Conservation (phyloP, 306 rosid genomes). For the Prunus mume region DNA sequence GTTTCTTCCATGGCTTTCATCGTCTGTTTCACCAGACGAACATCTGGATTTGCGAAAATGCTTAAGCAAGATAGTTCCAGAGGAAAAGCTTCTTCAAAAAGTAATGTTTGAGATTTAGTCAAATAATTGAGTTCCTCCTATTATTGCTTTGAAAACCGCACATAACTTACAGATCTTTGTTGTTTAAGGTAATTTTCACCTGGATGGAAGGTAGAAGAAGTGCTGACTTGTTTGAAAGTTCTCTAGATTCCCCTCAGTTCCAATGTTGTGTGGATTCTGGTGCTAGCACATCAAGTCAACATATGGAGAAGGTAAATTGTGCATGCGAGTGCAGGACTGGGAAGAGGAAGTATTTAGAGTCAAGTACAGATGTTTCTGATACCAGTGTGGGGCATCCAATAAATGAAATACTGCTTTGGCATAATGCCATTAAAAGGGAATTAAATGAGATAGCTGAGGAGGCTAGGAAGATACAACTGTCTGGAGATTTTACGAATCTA, state of each 20-base stretch:
- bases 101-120: slow-evolving; percentile 39
- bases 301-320: slow-evolving; percentile 46
- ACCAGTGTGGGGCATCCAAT: slow-evolving; percentile 66
- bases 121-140: slow-evolving; percentile 20
- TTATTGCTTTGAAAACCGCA: slow-evolving; percentile 18
- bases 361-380: slow-evolving; percentile 52
- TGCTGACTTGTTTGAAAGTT: slow-evolving; percentile 30
- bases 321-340: slow-evolving; percentile 61
- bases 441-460: slow-evolving; percentile 74
- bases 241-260: slow-evolving; percentile 45
- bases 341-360: slow-evolving; percentile 74
- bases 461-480: slow-evolving; percentile 46
- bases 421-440: slow-evolving; percentile 88
- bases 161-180: slow-evolving; percentile 26
- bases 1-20: slow-evolving; percentile 95
- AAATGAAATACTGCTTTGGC: slow-evolving; percentile 95
- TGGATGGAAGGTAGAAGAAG: slow-evolving; percentile 78
- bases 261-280: slow-evolving; percentile 32
- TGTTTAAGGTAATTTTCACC: slow-evolving; percentile 80
- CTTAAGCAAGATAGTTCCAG: slow-evolving; percentile 79
- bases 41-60: slow-evolving; percentile 65
- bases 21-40: slow-evolving; percentile 84
- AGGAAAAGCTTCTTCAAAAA: slow-evolving; percentile 95
- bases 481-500: slow-evolving; percentile 77
- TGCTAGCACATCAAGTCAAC: slow-evolving; percentile 43